These are phyloP conservation scores for Cladosporium sphaerospermum DNA, from an alignment of 2,329 filamentous ascomycete species.

Conservation along the genomic window DNA sequence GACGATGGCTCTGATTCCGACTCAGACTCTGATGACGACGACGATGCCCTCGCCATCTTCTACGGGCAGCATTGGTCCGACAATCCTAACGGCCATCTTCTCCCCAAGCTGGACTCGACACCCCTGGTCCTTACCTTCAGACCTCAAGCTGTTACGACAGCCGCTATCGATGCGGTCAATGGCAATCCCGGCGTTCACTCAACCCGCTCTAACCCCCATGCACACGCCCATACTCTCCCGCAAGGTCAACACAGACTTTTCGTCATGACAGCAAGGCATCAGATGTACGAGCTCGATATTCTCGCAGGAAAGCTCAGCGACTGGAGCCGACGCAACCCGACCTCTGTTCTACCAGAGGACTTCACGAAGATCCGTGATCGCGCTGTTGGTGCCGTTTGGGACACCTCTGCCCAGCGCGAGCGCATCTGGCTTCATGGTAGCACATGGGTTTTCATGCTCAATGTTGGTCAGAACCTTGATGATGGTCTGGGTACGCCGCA, in stretches of 20 bases:
- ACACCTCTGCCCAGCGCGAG: constrained; percentile 48
- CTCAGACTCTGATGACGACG: constrained; percentile 42
- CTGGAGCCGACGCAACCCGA: constrained; percentile 80
- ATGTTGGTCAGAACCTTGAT: constrained; percentile 64
- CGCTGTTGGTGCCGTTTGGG: constrained; percentile 81
- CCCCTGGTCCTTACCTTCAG: constrained; percentile 44
- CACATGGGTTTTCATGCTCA: constrained; percentile 87
- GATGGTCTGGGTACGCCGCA: not conserved
- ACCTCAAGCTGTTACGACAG: constrained; percentile 22
- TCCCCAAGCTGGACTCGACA: constrained; percentile 41
- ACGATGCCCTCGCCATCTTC: constrained; percentile 45
- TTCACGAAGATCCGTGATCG: constrained; percentile 71
- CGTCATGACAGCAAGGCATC: constrained; percentile 56
- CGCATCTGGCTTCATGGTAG: constrained; percentile 84
- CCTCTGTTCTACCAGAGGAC: constrained; percentile 64
- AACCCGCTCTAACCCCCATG: constrained; percentile 46
- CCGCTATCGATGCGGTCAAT: constrained; percentile 28
- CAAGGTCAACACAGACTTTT: constrained; percentile 50
- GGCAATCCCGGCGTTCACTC: constrained; percentile 45
- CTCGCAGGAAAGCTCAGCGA: constrained; percentile 69
- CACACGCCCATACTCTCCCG: constrained; percentile 52
- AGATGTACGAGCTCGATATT: constrained; percentile 74
- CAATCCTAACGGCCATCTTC: constrained; percentile 54
- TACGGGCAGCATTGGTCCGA: constrained; percentile 65
- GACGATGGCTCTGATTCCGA: constrained; percentile 21